Base-by-base conservation (phyloP, 1,139 yeast genomes). In the Suhomyces bolitotheri region DNA sequence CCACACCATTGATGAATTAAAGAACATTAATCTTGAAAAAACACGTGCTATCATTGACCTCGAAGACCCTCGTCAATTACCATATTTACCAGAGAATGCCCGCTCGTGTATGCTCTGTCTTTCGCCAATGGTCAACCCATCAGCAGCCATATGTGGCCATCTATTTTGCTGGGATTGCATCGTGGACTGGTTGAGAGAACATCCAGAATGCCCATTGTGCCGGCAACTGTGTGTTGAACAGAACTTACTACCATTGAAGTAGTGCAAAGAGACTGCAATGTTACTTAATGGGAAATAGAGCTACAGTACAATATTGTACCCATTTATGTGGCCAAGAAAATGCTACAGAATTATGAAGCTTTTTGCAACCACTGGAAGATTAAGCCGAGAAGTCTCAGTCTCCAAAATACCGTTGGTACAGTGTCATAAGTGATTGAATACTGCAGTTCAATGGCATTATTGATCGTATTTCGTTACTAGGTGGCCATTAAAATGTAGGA, bases 121-220 rank as follows among this genome's bases (percentile, higher is more conserved):
- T 22, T 81, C 86, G 5, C 69, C 75, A 12, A 86, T 92, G 95
- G 70, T 66, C 2, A 78, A 85, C 44, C 97, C 98, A 1, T 71
- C 95, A 1, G 79, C 89, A 39, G 89, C 95, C 0, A 76, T 82
- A 7, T 92, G 98, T 61, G 98, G 98, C 0, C 98, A 92, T 57
- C 44, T 87, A 12, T 90, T 86, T 57, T 92, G 98, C 60, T 92
- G 97, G 97, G 73, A 71, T 5, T 92, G 98, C 56, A 80, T 88
- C 6, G 73, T 80, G 5, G 95, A 86, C 49, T 92, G 97, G 97
- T 78, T 89, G 37, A 68, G 88, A 44, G 96, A 89, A 38, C 77
- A 78, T 48, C 82, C 90, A 0, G 97, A 89, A 53, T 92, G 98
- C 56, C 97, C 98, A 0, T 66, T 92, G 23, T 92, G 98, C 53